Evolutionary conservation across 2,329 filamentous ascomycete genomes (phyloP), one percentile per base, ranked within the genome.

Genomic region (Mollisiaceae sp.): DNA sequence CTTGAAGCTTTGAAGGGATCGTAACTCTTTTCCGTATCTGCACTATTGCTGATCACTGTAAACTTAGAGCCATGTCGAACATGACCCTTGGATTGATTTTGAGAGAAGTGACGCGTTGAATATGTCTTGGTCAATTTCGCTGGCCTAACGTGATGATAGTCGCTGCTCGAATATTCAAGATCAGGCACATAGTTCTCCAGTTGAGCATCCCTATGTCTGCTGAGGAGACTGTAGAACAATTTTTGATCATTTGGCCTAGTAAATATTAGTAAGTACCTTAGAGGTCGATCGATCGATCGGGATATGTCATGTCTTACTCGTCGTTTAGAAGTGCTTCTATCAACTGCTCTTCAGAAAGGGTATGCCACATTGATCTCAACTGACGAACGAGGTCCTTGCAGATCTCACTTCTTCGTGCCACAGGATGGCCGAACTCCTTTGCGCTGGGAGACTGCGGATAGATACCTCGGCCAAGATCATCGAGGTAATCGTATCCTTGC

Each of bases 351-450:
- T 94, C 91, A 39, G 86, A 87, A 69, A 92, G 90, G 72, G 89
- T 91, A 79, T 98, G 94, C 94, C 93, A 98, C 73, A 98, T 85
- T 2, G 93, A 94, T 66, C 91, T 90, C 69, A 99, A 83, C 77
- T 97, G 94, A 50, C 93, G 87, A 58, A 98, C 79, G 35, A 97
- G 86, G 70, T 97, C 91, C 56, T 86, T 80, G 72, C 97, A 93
- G 61, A 98, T 88, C 20, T 93, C 90, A 11, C 87, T 83, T 39
- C 82, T 81, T 52, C 82, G 83, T 6, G 86, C 82, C 1, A 87
- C 82, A 41, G 86, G 86, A 73, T 84, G 82, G 22, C 85, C 85
- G 57, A 88, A 91, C 58, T 90, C 87, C 43, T 88, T 82, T 38
- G 87, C 81, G 38, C 84, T 82, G 2, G 85, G 79, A 0, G 83